These are phyloP conservation scores for Rhinocladiella similis DNA, from an alignment of 2,329 filamentous ascomycete genomes.

Conservation along the genomic window DNA sequence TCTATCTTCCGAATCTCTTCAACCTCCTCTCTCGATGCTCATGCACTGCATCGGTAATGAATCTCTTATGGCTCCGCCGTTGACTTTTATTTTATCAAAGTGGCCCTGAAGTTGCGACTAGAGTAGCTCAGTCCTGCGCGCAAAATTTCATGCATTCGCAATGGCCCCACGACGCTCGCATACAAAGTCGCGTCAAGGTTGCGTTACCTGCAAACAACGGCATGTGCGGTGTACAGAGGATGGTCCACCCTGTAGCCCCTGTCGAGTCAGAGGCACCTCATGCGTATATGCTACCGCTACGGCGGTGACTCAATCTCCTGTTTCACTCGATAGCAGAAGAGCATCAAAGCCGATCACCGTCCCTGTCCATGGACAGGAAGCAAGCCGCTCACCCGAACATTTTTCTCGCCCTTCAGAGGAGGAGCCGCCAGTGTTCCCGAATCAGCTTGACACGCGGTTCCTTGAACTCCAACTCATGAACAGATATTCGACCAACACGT, in stretches of 20 bases:
- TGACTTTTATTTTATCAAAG: too few relatives aligned
- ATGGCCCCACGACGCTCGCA: conserved; percentile 17
- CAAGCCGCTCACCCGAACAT: not conserved
- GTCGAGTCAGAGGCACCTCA: conserved; percentile 5
- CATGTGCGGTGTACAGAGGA: conserved; percentile 19
- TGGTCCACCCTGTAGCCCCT: conserved; percentile 14
- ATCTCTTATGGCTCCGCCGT: too few relatives aligned
- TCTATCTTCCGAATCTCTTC: not conserved
- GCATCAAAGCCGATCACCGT: too few relatives aligned
- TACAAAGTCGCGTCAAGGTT: conserved; percentile 17
- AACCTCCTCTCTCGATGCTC: not conserved
- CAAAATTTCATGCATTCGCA: not conserved
- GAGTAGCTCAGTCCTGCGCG: not conserved
- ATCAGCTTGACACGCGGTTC: conserved; percentile 1
- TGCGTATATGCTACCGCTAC: conserved; percentile 11
- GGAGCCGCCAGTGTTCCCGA: not conserved
- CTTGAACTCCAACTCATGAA: conserved; percentile 30
- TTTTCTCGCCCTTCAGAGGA: not conserved
- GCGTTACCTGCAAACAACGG: conserved; percentile 10
- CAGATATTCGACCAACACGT: conserved; percentile 24
- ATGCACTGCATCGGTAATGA: not conserved
- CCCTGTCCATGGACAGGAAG: not conserved
- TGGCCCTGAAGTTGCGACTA: not conserved
- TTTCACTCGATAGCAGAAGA: not conserved
- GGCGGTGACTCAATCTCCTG: not conserved